phyloP scores from a whole-genome alignment of 2,329 filamentous ascomycete genomes.

The Dissoconium aciculare region DNA sequence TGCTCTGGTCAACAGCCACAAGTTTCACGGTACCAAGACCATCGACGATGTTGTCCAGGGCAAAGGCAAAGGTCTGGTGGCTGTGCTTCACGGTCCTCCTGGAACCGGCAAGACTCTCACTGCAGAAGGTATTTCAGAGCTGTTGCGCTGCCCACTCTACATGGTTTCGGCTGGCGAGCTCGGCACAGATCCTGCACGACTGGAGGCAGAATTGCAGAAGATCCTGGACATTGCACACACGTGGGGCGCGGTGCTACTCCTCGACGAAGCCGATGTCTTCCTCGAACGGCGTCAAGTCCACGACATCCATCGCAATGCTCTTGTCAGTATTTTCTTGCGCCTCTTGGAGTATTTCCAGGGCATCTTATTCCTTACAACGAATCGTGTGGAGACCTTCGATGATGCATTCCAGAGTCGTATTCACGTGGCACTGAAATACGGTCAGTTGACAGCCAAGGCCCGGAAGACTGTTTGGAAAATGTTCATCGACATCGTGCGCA shows the following conservation, averaged over 20 bases:
- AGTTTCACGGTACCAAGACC: slow-evolving; percentile 63
- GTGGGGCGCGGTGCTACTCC: slow-evolving; percentile 71
- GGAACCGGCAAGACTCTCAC: slow-evolving; percentile 83
- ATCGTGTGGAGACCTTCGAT: slow-evolving; percentile 76
- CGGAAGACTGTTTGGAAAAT: slow-evolving; percentile 70
- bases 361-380: slow-evolving; percentile 79
- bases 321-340: slow-evolving; percentile 76
- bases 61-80: slow-evolving; percentile 73
- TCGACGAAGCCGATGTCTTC: slow-evolving; percentile 78
- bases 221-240: slow-evolving; percentile 74
- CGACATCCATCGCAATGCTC: slow-evolving; percentile 70
- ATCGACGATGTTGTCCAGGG: slow-evolving; percentile 60
- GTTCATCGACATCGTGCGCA: slow-evolving; percentile 58
- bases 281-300: slow-evolving; percentile 69
- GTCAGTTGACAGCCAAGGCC: slow-evolving; percentile 55
- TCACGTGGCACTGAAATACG: slow-evolving; percentile 71
- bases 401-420: slow-evolving; percentile 82
- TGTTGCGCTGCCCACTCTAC: slow-evolving; percentile 68
- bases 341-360: slow-evolving; percentile 85
- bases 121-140: slow-evolving; percentile 70
- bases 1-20: slow-evolving; percentile 70
- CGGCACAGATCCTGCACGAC: slow-evolving; percentile 56
- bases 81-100: slow-evolving; percentile 69
- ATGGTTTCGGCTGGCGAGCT: slow-evolving; percentile 72
- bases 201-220: slow-evolving; percentile 66